phyloP scores from a whole-genome alignment of 2,329 filamentous ascomycete genomes.

The Ascosphaera apis region DNA sequence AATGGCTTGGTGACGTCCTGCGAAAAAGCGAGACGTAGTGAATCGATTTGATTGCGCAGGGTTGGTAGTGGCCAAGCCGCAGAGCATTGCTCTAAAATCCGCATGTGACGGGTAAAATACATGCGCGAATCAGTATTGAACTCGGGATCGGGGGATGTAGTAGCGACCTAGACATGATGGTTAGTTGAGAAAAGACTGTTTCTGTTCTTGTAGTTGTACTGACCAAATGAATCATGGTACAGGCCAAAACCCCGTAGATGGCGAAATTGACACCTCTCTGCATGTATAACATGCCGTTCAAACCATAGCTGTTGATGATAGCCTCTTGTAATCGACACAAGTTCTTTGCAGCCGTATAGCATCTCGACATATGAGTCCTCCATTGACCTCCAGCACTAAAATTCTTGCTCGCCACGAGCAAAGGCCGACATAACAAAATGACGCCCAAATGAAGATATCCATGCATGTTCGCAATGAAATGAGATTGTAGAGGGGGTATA shows the following conservation, averaged over 20 bases:
- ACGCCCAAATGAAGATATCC: constrained; percentile 69
- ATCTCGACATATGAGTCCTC: constrained; percentile 72
- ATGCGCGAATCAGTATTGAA: constrained; percentile 65
- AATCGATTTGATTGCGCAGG: constrained; percentile 72
- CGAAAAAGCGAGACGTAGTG: constrained; percentile 74
- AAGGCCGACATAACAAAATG: constrained; percentile 71
- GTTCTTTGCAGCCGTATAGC: constrained; percentile 62
- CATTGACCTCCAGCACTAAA: constrained; percentile 48
- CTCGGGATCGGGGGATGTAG: constrained; percentile 79
- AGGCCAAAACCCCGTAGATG: constrained; percentile 78
- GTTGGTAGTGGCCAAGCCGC: constrained; percentile 70
- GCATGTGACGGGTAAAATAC: constrained; percentile 85
- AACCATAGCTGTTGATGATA: constrained; percentile 50
- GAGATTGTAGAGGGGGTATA: constrained; percentile 56
- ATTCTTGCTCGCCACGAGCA: constrained; percentile 56
- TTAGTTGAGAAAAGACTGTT: background rate
- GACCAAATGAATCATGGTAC: constrained; percentile 82
- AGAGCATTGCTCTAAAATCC: constrained; percentile 69
- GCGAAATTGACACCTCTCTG: constrained; percentile 84
- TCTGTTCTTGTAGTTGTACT: constrained; percentile 24
- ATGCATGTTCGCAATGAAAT: constrained; percentile 75
- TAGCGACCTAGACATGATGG: constrained; percentile 41
- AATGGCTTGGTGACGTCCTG: constrained; percentile 67
- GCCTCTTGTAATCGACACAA: constrained; percentile 75
- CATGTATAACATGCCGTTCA: constrained; percentile 73